Conservation (phyloP, 371 early-diverging fungal genomes). For the Syncephalastrum monosporum region DNA sequence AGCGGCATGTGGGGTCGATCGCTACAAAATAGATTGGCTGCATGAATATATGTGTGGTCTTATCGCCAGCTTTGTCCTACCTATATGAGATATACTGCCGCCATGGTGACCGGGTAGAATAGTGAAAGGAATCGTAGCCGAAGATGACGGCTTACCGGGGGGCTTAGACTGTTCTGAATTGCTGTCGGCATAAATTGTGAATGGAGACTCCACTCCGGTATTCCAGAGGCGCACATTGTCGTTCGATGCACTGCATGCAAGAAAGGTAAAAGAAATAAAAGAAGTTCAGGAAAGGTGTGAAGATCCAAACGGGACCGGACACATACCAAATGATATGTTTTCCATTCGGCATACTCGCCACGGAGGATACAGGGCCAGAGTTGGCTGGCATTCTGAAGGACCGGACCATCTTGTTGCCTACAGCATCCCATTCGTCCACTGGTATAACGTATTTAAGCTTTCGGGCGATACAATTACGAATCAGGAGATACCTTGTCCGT, state of each 20-base stretch:
- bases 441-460: constrained; percentile 18
- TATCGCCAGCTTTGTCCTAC: constrained; percentile 38
- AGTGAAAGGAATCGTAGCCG: constrained; percentile 40
- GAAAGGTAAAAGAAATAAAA: constrained; percentile 1
- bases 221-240: constrained; percentile 96
- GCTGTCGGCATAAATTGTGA: constrained; percentile 32
- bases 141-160: constrained; percentile 14
- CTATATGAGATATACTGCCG: constrained; percentile 76
- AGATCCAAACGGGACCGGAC: neutral
- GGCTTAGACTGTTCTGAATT: constrained; percentile 12
- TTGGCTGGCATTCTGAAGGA: constrained; percentile 83
- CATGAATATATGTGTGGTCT: too few relatives aligned
- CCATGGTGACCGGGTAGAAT: constrained; percentile 58
- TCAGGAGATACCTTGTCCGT: constrained; percentile 60
- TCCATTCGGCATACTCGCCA: constrained; percentile 77
- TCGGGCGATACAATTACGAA: neutral
- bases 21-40: constrained; percentile 26
- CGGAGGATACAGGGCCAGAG: constrained; percentile 88
- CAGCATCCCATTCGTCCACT: constrained; percentile 90
- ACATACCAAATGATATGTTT: constrained; percentile 81
- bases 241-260: constrained; percentile 70
- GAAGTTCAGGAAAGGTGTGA: neutral
- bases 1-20: constrained; percentile 71
- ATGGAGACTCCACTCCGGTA: constrained; percentile 38
- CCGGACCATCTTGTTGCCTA: constrained; percentile 62